Base-by-base conservation (phyloP, 2,329 filamentous ascomycete genomes). In the Diaporthe sp. region DNA sequence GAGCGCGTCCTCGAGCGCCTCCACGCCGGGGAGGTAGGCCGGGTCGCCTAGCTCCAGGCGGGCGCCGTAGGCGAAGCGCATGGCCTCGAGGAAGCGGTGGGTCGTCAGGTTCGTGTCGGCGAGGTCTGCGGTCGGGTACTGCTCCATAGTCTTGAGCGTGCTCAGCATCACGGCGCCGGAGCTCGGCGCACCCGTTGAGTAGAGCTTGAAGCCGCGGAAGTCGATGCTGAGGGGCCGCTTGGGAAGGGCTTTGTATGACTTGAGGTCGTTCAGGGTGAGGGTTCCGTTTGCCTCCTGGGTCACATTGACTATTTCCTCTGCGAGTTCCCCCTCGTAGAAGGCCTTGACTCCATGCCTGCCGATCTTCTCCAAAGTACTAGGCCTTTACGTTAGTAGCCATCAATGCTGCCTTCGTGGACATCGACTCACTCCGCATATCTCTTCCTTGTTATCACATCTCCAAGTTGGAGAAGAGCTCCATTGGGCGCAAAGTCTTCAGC, bases 401-500 rank as follows among this genome's bases (percentile, higher is more conserved):
- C n/a, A 0, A 5, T 6, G 17, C 4, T 6, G 13, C 3, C 9
- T 1, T 2, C 2, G 12, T 12, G 27, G 47, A 5, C n/a, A 5
- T 15, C n/a, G 7, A 77, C 84, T 76, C 80, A 84, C 83, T 85
- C 79, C 56, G 94, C 95, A 80, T 96, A 97, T 73, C 96, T 90
- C 79, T 92, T 93, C 58, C 96, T 88, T 0, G 93, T 96, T 79
- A 98, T 95, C 0, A 84, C 92, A 65, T 97, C 94, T 25, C 94
- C 94, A 3, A 95, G 83, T 25, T 88, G 86, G 0, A 98, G 79
- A 3, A 94, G 86, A 0, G 88, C 92, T 4, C 87, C 96, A 75
- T 96, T 92, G 0, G 95, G 95, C 2, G 95, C 95, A 84, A 98
- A 98, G 81, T 98, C 96, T 63, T 94, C 82, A 0, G 96, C 94